Conservation (phyloP, 306 rosid genomes). For the Abrus precatorius region DNA sequence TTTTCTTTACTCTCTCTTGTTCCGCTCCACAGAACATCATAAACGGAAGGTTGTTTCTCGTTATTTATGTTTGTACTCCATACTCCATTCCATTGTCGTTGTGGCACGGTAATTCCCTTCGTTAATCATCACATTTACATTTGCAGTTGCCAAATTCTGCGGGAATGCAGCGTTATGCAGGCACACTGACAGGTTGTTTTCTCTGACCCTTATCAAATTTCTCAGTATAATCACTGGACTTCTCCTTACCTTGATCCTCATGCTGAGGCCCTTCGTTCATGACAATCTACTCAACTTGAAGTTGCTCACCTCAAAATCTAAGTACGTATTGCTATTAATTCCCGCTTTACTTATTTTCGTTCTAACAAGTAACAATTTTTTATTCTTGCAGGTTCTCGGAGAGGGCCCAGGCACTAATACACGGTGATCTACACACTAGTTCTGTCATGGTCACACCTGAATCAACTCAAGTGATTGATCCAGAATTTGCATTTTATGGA, state of each 20-base stretch:
- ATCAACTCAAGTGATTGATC: conserved; percentile 92
- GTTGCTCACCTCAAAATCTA: conserved; percentile 75
- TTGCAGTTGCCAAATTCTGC: conserved; percentile 80
- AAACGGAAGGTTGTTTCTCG: conserved; percentile 75
- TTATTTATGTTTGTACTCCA: too few relatives aligned
- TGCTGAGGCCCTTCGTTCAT: conserved; percentile 72
- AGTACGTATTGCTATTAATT: conserved; percentile 38
- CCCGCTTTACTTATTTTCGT: background rate
- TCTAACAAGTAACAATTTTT: too few relatives aligned
- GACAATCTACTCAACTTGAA: conserved; percentile 73
- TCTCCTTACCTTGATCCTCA: conserved; percentile 73
- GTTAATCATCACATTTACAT: too few relatives aligned
- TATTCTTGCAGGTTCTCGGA: conserved; percentile 79
- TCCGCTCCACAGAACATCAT: conserved; percentile 67
- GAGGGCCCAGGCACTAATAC: conserved; percentile 89
- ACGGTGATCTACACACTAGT: conserved; percentile 93
- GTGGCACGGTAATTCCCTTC: too few relatives aligned
- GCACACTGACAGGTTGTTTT: conserved; percentile 88
- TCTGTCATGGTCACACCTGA: conserved; percentile 90
- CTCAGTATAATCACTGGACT: conserved; percentile 70
- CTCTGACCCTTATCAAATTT: conserved; percentile 81
- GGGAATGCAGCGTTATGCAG: conserved; percentile 81
- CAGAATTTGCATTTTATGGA: conserved; percentile 93
- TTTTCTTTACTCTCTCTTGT: conserved; percentile 78
- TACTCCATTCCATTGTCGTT: too few relatives aligned